A percentile compares a stretch with the other conserved stretches of the same genome.
phyloP scores from a whole-genome alignment of 441 rosid species.

The Arabidopsis hybrid region DNA sequence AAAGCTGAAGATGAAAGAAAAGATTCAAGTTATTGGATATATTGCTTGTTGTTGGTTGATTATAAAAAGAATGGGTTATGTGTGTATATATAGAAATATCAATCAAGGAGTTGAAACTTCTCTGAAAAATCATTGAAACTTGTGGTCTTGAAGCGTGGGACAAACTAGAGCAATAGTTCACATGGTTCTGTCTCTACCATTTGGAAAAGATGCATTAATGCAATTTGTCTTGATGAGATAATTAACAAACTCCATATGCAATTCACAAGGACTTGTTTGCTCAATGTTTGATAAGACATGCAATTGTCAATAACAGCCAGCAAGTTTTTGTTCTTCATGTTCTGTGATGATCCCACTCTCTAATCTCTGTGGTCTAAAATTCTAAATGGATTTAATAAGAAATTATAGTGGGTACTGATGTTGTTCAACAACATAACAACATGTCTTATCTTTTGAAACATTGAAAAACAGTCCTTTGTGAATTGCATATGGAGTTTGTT shows the following conservation, averaged over 20 bases:
- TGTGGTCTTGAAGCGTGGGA: constrained; percentile 22
- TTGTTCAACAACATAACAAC: constrained; percentile 32
- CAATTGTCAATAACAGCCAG: constrained; percentile 16
- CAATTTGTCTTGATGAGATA: constrained; percentile 1
- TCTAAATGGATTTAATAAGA: neutral
- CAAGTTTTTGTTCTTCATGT: constrained; percentile 26
- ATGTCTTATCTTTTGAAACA: constrained; percentile 28
- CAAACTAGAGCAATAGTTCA: constrained; percentile 3
- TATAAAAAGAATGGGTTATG: constrained; percentile 16
- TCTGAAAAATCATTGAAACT: neutral
- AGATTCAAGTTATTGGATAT: constrained; percentile 22
- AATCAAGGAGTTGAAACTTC: constrained; percentile 7
- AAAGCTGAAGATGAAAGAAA: constrained; percentile 6
- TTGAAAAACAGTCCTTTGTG: constrained; percentile 36
- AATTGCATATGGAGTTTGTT: constrained; percentile 11
- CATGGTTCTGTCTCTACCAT: constrained; percentile 27
- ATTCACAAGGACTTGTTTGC: too few species aligned
- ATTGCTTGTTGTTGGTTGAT: constrained; percentile 34
- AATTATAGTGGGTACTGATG: constrained; percentile 23
- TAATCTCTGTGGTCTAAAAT: constrained; percentile 15
- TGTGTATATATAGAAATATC: constrained; percentile 1
- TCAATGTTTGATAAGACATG: neutral
- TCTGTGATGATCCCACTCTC: constrained; percentile 3
- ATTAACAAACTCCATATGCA: constrained; percentile 15
- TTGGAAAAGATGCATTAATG: neutral